Base-by-base conservation (phyloP, 345 rosid genomes). In the Bruguiera parviflora region DNA sequence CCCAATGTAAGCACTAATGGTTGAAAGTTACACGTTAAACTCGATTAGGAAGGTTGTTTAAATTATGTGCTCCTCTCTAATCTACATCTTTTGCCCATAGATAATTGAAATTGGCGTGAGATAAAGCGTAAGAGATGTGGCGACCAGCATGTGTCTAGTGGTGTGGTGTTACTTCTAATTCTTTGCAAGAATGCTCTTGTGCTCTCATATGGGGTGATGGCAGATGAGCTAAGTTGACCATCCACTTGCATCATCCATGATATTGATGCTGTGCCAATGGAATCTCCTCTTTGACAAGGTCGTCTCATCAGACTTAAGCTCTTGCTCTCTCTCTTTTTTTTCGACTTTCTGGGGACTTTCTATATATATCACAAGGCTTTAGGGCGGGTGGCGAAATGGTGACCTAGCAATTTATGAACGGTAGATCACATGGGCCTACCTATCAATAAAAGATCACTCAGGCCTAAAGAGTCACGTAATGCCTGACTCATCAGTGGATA, bases 121-220 rank as follows among this genome's bases (percentile, higher is more conserved):
- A 32, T 19, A 53, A 53, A 57, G 64, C 69, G 47, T 64, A 15
- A 43, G 65, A 24, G 63, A 71, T 28, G 75, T 65, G 75, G 75
- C 64, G 58, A 71, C 46, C 22, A 58, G 75, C 33, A 49, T 47
- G 11, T 37, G 75, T 57, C 31, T 58, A 20, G 29, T 53, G 69
- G 53, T 29, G 29, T 32, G 69, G 53, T 66, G 49, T 15, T 35
- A 37, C 10, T 53, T 51, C 21, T n/a, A 6, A 6, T 68, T 19
- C 58, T 57, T 67, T 49, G 65, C 57, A 43, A 47, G 3, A 47
- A 57, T 25, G 4, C 27, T 9, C 15, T 15, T 4, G 15, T 49
- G 27, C 8, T n/a, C 5, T 21, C 19, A 20, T 58, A 68, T 21
- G n/a, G 29, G 20, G 35, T 3, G 35, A 35, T 43, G 18, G 49